A percentile compares a stretch with the other conserved stretches of the same genome.
These are phyloP conservation scores for Kwoniella mangroviensis DNA, from an alignment of 768 basidiomycete species.

Conservation along the genomic window DNA sequence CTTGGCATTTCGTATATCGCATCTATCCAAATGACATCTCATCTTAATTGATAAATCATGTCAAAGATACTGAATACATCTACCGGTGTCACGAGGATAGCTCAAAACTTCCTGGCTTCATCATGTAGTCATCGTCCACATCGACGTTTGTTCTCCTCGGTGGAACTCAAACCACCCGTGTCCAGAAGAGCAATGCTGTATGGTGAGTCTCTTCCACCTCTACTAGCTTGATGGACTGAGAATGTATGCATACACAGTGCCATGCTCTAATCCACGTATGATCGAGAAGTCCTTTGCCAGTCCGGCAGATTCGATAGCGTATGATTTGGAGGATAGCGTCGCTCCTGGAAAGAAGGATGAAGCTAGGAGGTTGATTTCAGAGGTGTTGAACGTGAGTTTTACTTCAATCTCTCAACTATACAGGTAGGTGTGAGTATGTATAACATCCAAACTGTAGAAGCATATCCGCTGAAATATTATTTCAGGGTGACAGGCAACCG, in stretches of 20 bases:
- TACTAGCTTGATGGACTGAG: too few relatives aligned
- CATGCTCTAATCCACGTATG: constrained; percentile 78
- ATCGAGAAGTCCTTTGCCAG: constrained; percentile 73
- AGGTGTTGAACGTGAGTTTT: constrained; percentile 59
- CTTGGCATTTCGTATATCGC: not conserved
- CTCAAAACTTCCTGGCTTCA: not conserved
- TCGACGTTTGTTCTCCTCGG: not conserved
- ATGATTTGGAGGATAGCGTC: constrained; percentile 88
- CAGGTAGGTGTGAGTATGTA: too few relatives aligned
- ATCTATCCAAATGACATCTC: not conserved
- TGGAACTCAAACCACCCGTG: not conserved
- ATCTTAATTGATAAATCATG: not conserved
- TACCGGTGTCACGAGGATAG: not conserved
- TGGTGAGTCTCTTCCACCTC: constrained; percentile 24
- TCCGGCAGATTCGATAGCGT: constrained; percentile 75
- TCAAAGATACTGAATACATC: not conserved
- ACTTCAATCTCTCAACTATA: not conserved
- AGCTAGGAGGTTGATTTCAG: constrained; percentile 65
- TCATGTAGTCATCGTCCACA: not conserved
- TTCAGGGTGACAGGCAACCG: constrained; percentile 30
- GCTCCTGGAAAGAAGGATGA: constrained; percentile 68
- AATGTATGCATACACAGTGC: constrained; percentile 63
- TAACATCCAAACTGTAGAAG: too few relatives aligned
- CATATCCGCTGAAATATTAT: too few relatives aligned
- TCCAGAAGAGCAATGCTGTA: constrained; percentile 45